Conservation (phyloP, 345 rosid genomes). For the Aethionema arabicum region DNA sequence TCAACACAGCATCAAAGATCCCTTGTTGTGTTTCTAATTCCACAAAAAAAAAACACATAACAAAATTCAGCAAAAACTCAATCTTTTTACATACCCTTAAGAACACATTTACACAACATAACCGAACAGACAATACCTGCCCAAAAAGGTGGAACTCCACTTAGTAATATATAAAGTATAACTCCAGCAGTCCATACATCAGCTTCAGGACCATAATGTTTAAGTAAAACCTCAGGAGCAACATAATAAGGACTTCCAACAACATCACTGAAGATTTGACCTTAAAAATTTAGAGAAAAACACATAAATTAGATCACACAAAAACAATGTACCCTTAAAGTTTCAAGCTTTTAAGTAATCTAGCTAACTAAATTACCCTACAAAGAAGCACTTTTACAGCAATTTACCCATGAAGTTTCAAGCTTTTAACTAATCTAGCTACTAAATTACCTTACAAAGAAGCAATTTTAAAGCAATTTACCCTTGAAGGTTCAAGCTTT, state of each 20-base stretch:
- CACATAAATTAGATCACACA: constrained; percentile 10
- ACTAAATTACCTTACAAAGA: neutral
- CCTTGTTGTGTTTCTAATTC: constrained; percentile 91
- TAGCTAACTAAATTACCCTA: neutral
- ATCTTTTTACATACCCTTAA: neutral
- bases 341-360: neutral
- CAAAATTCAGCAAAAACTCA: constrained; percentile 18
- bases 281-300: constrained; percentile 41
- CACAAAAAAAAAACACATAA: constrained; percentile 26
- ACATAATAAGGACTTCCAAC: constrained; percentile 99
- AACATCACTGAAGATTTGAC: constrained; percentile 85
- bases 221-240: constrained; percentile 96
- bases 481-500: neutral
- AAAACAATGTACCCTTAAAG: too few species aligned
- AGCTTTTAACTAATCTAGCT: too few species aligned
- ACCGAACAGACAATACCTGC: constrained; percentile 57
- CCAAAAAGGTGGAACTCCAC: constrained; percentile 99
- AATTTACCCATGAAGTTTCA: too few species aligned
- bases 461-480: neutral
- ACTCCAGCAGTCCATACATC: constrained; percentile 99
- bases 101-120: neutral
- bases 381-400: too few species aligned
- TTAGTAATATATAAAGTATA: constrained; percentile 85
- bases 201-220: constrained; percentile 93
- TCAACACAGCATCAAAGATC: constrained; percentile 96